These are phyloP conservation scores for Fusarium abutilonis DNA, from an alignment of 2,329 filamentous ascomycete genomes.

Conservation along the genomic window DNA sequence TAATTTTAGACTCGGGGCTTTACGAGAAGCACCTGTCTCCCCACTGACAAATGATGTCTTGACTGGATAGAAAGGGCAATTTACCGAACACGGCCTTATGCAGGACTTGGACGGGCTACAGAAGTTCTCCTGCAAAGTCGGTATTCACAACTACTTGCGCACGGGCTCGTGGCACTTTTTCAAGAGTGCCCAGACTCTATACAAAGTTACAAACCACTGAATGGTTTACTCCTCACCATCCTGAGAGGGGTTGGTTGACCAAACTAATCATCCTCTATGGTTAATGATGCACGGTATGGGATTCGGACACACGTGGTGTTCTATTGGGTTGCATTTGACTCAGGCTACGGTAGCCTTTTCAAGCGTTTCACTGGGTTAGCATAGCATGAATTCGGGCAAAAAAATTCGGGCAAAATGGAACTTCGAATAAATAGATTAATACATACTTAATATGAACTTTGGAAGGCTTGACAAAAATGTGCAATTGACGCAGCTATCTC, in stretches of 20 bases:
- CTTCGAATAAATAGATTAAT: background rate
- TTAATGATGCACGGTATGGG: slow-evolving; percentile 21
- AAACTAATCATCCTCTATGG: slow-evolving; percentile 12
- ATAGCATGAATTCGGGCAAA: background rate
- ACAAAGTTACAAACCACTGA: background rate
- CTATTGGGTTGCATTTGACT: slow-evolving; percentile 16
- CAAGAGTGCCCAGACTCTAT: background rate
- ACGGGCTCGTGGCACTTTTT: slow-evolving; percentile 12
- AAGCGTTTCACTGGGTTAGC: slow-evolving; percentile 9
- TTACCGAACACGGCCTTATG: slow-evolving; percentile 4
- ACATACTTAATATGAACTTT: background rate
- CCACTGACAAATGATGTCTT: slow-evolving; percentile 1
- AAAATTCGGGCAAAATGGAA: background rate
- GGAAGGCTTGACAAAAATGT: background rate
- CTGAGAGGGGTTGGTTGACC: background rate
- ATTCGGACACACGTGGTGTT: slow-evolving; percentile 11
- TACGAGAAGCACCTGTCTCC: background rate
- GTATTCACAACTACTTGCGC: slow-evolving; percentile 6
- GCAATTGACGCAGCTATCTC: background rate
- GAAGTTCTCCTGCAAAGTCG: slow-evolving; percentile 1
- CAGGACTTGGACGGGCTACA: background rate
- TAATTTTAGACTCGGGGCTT: slow-evolving; percentile 7
- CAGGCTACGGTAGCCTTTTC: slow-evolving; percentile 17
- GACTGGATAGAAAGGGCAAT: background rate
- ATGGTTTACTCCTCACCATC: background rate